Conservation (phyloP, 805 yeast species). For the Wickerhamomyces queroliae region DNA sequence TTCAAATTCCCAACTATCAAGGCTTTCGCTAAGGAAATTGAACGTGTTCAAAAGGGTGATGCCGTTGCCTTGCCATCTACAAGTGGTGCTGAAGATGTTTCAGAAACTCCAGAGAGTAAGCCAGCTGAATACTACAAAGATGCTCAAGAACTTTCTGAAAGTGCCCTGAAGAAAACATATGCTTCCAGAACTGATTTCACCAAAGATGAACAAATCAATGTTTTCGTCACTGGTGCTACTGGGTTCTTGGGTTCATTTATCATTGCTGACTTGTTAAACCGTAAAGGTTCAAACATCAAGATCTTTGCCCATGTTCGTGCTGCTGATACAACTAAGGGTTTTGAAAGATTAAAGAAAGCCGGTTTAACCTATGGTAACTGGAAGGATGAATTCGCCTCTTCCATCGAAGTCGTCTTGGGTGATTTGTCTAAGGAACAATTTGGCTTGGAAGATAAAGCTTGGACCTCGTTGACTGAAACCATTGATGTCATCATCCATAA, state of each 20-base stretch:
- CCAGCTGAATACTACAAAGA: slow-evolving; percentile 59
- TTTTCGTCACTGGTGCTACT: slow-evolving; percentile 92
- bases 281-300: slow-evolving; percentile 48
- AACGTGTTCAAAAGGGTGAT: slow-evolving; percentile 45
- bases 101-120: slow-evolving; percentile 25
- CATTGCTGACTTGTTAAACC: slow-evolving; percentile 64
- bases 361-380: slow-evolving; percentile 72
- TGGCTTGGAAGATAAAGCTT: slow-evolving; percentile 54
- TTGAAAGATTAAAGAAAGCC: slow-evolving; percentile 69
- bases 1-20: slow-evolving; percentile 86
- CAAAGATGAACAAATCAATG: slow-evolving; percentile 39
- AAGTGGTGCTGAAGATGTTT: slow-evolving; percentile 15
- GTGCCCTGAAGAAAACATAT: slow-evolving; percentile 38
- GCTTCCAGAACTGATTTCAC: slow-evolving; percentile 34
- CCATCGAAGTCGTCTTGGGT: slow-evolving; percentile 73
- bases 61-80: slow-evolving; percentile 36
- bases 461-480: slow-evolving; percentile 50
- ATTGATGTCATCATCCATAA: slow-evolving; percentile 89
- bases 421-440: slow-evolving; percentile 69
- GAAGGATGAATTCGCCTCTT: slow-evolving; percentile 48
- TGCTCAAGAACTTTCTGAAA: slow-evolving; percentile 48
- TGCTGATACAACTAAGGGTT: slow-evolving; percentile 54
- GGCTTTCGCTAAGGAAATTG: slow-evolving; percentile 71
- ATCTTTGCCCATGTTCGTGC: slow-evolving; percentile 93
- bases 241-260: slow-evolving; percentile 95